Percentiles rank a stretch among this genome's conserved stretches.
Conservation (phyloP, 1,139 yeast genomes). For the Lodderomyces theae region DNA sequence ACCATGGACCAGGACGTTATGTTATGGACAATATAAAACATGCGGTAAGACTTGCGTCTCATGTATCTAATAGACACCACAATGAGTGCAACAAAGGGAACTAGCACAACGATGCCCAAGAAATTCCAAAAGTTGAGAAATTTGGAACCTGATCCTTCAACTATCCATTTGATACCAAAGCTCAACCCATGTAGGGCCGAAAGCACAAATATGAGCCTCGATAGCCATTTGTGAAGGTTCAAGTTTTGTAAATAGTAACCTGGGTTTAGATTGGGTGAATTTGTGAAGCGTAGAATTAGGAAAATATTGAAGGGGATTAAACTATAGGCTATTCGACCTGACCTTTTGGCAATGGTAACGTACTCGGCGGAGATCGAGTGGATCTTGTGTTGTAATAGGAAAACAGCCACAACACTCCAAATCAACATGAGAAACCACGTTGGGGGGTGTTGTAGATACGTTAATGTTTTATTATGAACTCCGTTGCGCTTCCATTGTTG, state of each 20-base stretch:
- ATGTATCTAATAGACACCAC: slow-evolving; percentile 50
- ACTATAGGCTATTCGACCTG: slow-evolving; percentile 63
- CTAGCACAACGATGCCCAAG: slow-evolving; percentile 57
- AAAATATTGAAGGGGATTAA: slow-evolving; percentile 64
- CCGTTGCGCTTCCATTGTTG: slow-evolving; percentile 26
- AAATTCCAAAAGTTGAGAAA: slow-evolving; percentile 49
- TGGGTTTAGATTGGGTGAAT: slow-evolving; percentile 42
- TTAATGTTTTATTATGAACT: slow-evolving; percentile 16
- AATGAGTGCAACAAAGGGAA: slow-evolving; percentile 41
- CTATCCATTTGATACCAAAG: slow-evolving; percentile 48
- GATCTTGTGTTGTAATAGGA: slow-evolving; percentile 22
- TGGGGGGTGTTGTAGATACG: slow-evolving; percentile 21
- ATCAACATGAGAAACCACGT: slow-evolving; percentile 24
- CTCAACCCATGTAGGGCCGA: slow-evolving; percentile 57
- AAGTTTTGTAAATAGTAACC: slow-evolving; percentile 56
- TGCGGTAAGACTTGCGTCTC: slow-evolving; percentile 24
- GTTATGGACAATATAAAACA: slow-evolving; percentile 38
- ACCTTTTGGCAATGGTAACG: slow-evolving; percentile 32
- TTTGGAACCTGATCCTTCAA: slow-evolving; percentile 36
- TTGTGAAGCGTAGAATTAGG: slow-evolving; percentile 55
- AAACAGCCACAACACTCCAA: slow-evolving; percentile 32
- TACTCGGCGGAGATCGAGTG: slow-evolving; percentile 22
- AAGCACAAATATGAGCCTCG: slow-evolving; percentile 57
- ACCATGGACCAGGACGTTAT: slow-evolving; percentile 30
- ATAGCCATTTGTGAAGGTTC: slow-evolving; percentile 75